phyloP scores from a whole-genome alignment of 148 eudicot genomes.

The Polygonum aviculare region DNA sequence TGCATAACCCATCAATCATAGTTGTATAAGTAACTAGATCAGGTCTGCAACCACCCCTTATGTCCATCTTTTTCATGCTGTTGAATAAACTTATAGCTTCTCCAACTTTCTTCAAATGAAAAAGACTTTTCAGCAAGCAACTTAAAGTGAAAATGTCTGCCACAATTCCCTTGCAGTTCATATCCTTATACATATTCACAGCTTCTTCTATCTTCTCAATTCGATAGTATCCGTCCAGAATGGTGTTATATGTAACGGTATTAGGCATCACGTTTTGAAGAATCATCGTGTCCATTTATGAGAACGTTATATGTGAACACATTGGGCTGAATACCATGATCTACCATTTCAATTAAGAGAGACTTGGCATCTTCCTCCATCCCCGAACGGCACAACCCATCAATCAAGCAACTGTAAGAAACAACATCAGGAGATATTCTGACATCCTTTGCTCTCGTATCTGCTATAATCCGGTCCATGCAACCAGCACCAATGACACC shows the following conservation, averaged over 20 bases:
- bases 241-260: slow-evolving; percentile 12
- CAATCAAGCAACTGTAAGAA: neutral
- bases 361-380: slow-evolving; percentile 5
- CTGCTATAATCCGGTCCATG: neutral
- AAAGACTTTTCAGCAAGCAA: slow-evolving; percentile 16
- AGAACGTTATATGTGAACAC: slow-evolving; percentile 17
- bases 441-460: neutral
- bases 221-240: slow-evolving; percentile 25
- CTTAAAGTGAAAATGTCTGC: slow-evolving; percentile 16
- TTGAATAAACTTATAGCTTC: slow-evolving; percentile 14
- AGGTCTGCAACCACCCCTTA: neutral
- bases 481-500: neutral
- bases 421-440: neutral
- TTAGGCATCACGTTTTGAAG: slow-evolving; percentile 15
- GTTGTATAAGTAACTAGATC: slow-evolving; percentile 16
- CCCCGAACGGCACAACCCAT: neutral
- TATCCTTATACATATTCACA: slow-evolving; percentile 15
- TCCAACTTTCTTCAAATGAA: slow-evolving; percentile 15
- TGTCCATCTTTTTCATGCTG: slow-evolving; percentile 14
- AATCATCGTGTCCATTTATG: slow-evolving; percentile 21
- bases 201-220: slow-evolving; percentile 17
- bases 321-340: slow-evolving; percentile 16
- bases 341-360: slow-evolving; percentile 15
- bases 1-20: slow-evolving; percentile 20
- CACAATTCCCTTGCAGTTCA: slow-evolving; percentile 8